phyloP scores from a whole-genome alignment of 805 yeast genomes.

The Zygosaccharomyces lentus region DNA sequence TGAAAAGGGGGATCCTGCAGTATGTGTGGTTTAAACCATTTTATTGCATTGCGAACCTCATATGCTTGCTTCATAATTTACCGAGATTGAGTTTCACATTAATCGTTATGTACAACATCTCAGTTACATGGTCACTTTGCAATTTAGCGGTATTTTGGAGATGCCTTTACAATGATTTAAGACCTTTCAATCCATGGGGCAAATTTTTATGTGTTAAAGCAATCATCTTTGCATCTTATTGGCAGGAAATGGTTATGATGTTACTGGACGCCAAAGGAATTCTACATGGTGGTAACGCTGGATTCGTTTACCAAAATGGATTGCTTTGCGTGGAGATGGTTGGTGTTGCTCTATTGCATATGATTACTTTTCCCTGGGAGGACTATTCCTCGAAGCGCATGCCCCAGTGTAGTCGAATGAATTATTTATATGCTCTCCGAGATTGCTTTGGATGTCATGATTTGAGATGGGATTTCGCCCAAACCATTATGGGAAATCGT shows the following conservation, averaged over 20 bases:
- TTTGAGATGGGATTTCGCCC: slow-evolving; percentile 68
- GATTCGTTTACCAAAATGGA: slow-evolving; percentile 69
- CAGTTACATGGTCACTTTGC: slow-evolving; percentile 79
- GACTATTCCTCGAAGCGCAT: slow-evolving; percentile 60
- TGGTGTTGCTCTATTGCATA: slow-evolving; percentile 84
- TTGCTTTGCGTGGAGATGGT: slow-evolving; percentile 78
- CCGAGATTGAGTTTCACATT: slow-evolving; percentile 48
- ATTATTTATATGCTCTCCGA: slow-evolving; percentile 56
- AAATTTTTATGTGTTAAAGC: slow-evolving; percentile 90
- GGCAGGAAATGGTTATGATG: slow-evolving; percentile 79
- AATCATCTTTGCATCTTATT: slow-evolving; percentile 94
- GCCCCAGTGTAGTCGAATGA: slow-evolving; percentile 67
- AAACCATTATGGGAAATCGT: slow-evolving; percentile 60
- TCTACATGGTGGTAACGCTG: slow-evolving; percentile 38
- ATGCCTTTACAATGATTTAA: slow-evolving; percentile 72
- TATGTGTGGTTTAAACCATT: slow-evolving; percentile 93
- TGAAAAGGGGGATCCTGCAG: slow-evolving; percentile 84
- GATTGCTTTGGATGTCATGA: slow-evolving; percentile 81
- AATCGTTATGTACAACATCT: slow-evolving; percentile 69
- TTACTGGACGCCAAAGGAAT: slow-evolving; percentile 47
- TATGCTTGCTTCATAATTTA: slow-evolving; percentile 43
- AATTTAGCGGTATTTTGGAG: slow-evolving; percentile 90
- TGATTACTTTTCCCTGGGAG: slow-evolving; percentile 73
- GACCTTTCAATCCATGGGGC: slow-evolving; percentile 81
- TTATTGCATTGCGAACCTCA: slow-evolving; percentile 53